phyloP scores from a whole-genome alignment of 2,329 filamentous ascomycete species.

The Verticillium klebahnii region DNA sequence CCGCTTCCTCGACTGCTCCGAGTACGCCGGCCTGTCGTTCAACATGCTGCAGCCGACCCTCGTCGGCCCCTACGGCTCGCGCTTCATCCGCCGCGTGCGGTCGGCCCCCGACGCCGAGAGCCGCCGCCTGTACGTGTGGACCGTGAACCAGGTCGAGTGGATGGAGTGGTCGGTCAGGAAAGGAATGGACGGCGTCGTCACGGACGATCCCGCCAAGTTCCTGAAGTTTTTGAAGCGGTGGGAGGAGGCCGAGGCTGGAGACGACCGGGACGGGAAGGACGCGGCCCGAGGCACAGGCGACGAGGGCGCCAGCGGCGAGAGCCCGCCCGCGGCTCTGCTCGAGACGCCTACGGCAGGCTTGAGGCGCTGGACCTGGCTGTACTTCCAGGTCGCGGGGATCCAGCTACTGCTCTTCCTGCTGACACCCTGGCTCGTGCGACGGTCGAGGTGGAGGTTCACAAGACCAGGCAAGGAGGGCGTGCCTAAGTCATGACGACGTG shows the following conservation, averaged over 20 bases:
- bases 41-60: constrained; percentile 70
- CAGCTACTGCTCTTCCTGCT: constrained; percentile 6
- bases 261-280: not conserved
- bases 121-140: constrained; percentile 74
- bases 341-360: not conserved
- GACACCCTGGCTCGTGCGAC: constrained; percentile 17
- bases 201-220: constrained; percentile 72
- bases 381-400: constrained; percentile 3
- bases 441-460: constrained; percentile 42
- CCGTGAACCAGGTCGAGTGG: constrained; percentile 70
- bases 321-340: not conserved
- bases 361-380: constrained; percentile 3
- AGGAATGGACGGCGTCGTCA: constrained; percentile 74
- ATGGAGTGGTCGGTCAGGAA: constrained; percentile 77
- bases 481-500: not conserved
- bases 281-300: not conserved
- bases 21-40: constrained; percentile 63
- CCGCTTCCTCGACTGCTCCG: constrained; percentile 53
- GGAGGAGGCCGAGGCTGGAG: not conserved
- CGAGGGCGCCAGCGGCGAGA: not conserved
- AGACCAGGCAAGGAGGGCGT: not conserved
- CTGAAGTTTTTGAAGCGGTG: constrained; percentile 46
- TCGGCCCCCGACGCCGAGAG: constrained; percentile 31
- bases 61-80: constrained; percentile 60
- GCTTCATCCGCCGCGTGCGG: constrained; percentile 60